Base-by-base conservation (phyloP, 2,329 filamentous ascomycete genomes). In the Fusarium albidum region DNA sequence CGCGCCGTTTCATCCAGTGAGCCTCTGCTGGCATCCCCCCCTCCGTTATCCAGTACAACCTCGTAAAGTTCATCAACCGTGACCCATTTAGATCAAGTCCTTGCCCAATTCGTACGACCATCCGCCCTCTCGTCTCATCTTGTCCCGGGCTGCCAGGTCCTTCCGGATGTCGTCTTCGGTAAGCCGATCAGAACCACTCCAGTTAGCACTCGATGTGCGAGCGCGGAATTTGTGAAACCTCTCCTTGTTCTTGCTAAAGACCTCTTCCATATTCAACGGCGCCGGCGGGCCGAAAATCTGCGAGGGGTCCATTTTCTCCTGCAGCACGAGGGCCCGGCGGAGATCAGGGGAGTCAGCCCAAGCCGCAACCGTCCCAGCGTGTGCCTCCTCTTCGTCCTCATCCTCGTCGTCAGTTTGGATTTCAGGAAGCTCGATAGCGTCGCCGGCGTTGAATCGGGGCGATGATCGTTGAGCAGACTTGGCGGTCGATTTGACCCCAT, bases 351-450 rank as follows among this genome's bases (percentile, higher is more conserved):
- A 91, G 68, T 96, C 89, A 5, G 92, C 92, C 95, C 95, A 99
- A 8, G 86, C 84, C 3, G 92, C 90, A 13, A 91, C 84, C 47
- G 68, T 69, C 26, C 74, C 68, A 2, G 69, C 68, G 18, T 73
- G 69, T 76, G 91, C 86, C 40, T 81, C 73, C 12, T 85, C 83
- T 33, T 89, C 84, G 6, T 94, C 90, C 41, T 94, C 90, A 53
- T 96, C 91, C 67, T 96, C 93, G 26, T 92, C 92, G 70, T 99
- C 96, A 2, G 95, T 98, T 59, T 92, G 87, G 64, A 99, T 98
- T 64, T 99, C 95, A 0, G 95, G 94, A 4, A 99, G 84, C 63
- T 95, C 89, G 67, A 99, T 97, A 44, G 84, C 85, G 53, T 99
- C 95, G 55, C 93, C 92, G 64, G 92, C 94, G 56, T 89, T 90